A percentile compares a stretch with the other conserved stretches of the same genome.
phyloP scores from a whole-genome alignment of 164 flowering plant genomes.

The grape (Vitis vinifera) region DNA sequence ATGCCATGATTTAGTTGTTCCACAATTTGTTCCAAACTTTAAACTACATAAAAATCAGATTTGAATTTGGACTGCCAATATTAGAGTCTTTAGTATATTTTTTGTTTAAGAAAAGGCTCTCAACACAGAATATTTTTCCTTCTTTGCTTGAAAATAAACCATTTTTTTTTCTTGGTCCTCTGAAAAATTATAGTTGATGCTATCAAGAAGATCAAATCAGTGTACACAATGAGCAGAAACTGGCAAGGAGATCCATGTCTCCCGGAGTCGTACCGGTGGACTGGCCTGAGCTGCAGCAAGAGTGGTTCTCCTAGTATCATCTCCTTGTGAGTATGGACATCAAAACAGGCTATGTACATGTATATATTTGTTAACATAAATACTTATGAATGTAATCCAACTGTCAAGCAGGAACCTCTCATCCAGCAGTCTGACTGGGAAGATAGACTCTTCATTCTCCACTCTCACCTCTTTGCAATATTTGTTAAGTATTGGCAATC shows the following conservation, averaged over 20 bases:
- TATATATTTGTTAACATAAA: too few species aligned
- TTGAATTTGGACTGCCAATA: too few species aligned
- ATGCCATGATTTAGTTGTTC: background rate
- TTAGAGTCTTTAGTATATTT: too few species aligned
- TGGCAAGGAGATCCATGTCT: constrained; percentile 61
- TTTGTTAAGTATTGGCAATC: constrained; percentile 37
- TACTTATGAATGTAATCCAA: background rate
- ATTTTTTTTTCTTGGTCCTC: too few species aligned
- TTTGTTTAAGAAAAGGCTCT: too few species aligned
- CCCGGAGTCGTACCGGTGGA: constrained; percentile 36
- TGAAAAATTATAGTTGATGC: constrained; percentile 23
- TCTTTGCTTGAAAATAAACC: background rate
- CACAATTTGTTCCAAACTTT: too few species aligned
- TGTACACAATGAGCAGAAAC: constrained; percentile 27
- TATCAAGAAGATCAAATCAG: constrained; percentile 25
- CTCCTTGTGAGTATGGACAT: constrained; percentile 34
- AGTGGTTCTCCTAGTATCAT: constrained; percentile 27
- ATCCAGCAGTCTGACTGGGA: constrained; percentile 37
- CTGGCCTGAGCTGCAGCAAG: constrained; percentile 38
- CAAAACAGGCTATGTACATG: too few species aligned
- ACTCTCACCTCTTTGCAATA: constrained; percentile 24
- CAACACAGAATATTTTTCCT: too few species aligned
- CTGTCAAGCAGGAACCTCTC: constrained; percentile 33
- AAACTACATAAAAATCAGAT: too few species aligned
- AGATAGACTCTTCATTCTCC: constrained; percentile 25